phyloP scores from a whole-genome alignment of 2,329 filamentous ascomycete genomes.

The Scopulariopsis brevicaulis region DNA sequence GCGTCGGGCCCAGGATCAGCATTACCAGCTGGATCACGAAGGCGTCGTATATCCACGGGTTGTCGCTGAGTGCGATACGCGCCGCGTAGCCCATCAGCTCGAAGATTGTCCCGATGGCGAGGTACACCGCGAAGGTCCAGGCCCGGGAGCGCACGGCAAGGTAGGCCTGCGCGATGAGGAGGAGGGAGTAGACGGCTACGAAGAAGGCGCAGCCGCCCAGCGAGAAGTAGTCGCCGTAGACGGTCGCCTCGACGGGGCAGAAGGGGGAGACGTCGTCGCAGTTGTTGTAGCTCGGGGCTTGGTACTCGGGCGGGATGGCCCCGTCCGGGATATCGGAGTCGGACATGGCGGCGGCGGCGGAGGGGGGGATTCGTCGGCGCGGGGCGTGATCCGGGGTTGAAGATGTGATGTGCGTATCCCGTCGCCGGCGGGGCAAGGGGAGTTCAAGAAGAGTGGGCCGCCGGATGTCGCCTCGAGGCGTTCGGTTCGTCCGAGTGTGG shows the following conservation, averaged over 20 bases:
- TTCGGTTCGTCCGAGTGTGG: no score
- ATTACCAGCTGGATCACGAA: conserved; percentile 28
- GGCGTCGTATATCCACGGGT: conserved; percentile 25
- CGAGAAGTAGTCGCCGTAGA: conserved; percentile 14
- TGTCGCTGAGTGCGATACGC: conserved; percentile 23
- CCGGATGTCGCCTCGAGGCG: no score
- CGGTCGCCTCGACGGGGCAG: conserved; percentile 11
- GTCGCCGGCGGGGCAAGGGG: no score
- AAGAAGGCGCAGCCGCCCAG: conserved; percentile 18
- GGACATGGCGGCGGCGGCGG: neutral
- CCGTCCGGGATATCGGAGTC: neutral
- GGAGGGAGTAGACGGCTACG: conserved; percentile 19
- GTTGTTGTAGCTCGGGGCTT: neutral
- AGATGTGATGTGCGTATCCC: no score
- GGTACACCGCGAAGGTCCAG: conserved; percentile 24
- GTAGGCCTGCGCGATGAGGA: conserved; percentile 18
- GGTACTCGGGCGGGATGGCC: neutral
- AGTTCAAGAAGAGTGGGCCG: no score
- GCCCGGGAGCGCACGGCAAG: conserved; percentile 20
- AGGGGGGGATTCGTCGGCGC: neutral
- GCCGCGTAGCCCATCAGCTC: conserved; percentile 29
- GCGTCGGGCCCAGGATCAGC: conserved; percentile 27
- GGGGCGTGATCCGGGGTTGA: no score
- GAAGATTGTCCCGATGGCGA: conserved; percentile 23
- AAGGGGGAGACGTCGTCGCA: conserved; percentile 1